Percentiles rank a stretch among this genome's conserved stretches.
Conservation (phyloP, 495 filamentous ascomycete genomes). For the Choiromyces venosus region DNA sequence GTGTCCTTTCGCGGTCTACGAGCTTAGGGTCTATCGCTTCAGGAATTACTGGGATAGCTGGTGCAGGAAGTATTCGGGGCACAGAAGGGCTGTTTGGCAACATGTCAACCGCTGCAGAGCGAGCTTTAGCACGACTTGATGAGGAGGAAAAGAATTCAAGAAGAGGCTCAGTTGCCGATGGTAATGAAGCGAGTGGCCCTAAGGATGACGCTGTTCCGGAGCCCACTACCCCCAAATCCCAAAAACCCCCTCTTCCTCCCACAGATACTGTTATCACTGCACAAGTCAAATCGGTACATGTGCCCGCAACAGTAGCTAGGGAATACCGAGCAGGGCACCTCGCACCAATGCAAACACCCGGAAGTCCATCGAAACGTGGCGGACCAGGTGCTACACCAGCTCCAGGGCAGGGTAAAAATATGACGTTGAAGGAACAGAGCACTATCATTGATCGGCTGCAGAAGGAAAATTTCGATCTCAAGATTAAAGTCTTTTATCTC, state of each 20-base stretch:
- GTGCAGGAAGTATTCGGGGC: constrained; percentile 42
- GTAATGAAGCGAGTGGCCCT: constrained; percentile 21
- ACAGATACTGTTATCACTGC: constrained; percentile 86
- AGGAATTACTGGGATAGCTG: constrained; percentile 71
- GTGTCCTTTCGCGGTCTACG: constrained; percentile 64
- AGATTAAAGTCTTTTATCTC: constrained; percentile 94
- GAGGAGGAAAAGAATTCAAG: constrained; percentile 52
- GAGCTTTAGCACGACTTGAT: constrained; percentile 55
- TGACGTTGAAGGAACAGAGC: constrained; percentile 95
- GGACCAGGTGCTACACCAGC: constrained; percentile 48
- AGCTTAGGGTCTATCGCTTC: constrained; percentile 96
- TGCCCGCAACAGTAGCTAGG: constrained; percentile 79
- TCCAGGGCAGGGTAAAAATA: constrained; percentile 64
- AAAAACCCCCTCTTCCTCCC: constrained; percentile 54
- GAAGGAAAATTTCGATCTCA: constrained; percentile 96
- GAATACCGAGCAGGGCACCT: constrained; percentile 57
- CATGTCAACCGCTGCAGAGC: constrained; percentile 46
- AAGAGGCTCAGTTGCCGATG: constrained; percentile 40
- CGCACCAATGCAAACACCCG: constrained; percentile 52
- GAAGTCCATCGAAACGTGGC: constrained; percentile 55
- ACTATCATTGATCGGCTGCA: constrained; percentile 90
- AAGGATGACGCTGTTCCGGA: constrained; percentile 44
- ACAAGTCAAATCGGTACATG: constrained; percentile 78
- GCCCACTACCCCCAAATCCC: constrained; percentile 49
- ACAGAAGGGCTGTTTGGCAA: constrained; percentile 20